Base-by-base conservation (phyloP, 352 stramenopile genomes). In the Phytopythium cucurbitacearum region DNA sequence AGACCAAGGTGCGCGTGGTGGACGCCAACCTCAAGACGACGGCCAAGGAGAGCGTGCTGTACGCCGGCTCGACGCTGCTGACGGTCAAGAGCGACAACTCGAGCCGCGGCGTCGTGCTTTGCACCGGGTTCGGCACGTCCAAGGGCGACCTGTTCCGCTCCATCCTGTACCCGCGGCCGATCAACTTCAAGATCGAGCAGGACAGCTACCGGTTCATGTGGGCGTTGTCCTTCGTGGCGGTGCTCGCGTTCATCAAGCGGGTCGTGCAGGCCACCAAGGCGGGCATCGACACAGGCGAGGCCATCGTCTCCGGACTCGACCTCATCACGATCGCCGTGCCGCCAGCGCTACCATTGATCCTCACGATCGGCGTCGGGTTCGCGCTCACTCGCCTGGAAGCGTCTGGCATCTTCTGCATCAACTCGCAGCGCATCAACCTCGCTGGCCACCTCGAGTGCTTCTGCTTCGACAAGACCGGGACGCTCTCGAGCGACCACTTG, bases 391-490 rank as follows among this genome's bases (percentile, higher is more conserved):
- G 79, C 1, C 69, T 92, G 8, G 56, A 75, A 40, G 59, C 57
- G 3, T 76, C 52, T 60, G 73, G 67, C 15, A 71, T 92, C 32
- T 81, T 80, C 49, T 92, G 81, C 56, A 84, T 92, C 39, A 73
- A 92, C 56, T 67, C 81, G 11, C 67, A 87, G 48, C 74, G 80
- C 3, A 73, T 92, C 59, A 90, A 89, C 56, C 57, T 89, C 21
- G 70, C 73, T 0, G 82, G 82, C 0, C 80, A 92, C 44, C 51
- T 92, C 5, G 65, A 88, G 41, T 87, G 71, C 44, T 91, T 91
- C 38, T 91, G 80, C 57, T 93, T 93, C 41, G 82, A 93, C 61
- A 93, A 93, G 69, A 93, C 82, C 5, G 82, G 82, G 1, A 93
- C 82, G 8, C 57, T 93, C 5, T 88, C 82, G 7, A 85, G 66